These are phyloP conservation scores for Gossypium laxum DNA, from an alignment of 441 rosid species.

Conservation along the genomic window DNA sequence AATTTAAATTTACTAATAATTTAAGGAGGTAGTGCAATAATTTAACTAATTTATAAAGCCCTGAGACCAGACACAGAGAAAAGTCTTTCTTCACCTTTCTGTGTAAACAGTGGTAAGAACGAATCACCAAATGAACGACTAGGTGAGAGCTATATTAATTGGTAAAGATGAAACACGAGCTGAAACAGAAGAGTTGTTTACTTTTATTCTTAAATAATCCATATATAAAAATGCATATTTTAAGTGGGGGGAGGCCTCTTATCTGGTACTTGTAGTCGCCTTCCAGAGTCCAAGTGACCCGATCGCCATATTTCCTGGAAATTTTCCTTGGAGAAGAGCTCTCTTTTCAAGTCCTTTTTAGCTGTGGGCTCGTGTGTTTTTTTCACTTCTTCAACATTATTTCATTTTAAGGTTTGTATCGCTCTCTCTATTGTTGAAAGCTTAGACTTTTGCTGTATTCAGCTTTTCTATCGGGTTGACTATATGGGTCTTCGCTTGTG, in stretches of 20 bases:
- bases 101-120: too few relatives aligned
- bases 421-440: background rate
- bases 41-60: too few relatives aligned
- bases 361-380: background rate
- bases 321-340: background rate
- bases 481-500: constrained; percentile 9
- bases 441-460: background rate
- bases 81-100: too few relatives aligned
- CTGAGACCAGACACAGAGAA: too few relatives aligned
- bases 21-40: too few relatives aligned
- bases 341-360: background rate
- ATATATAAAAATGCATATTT: background rate
- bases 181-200: too few relatives aligned
- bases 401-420: constrained; percentile 10
- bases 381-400: constrained; percentile 1
- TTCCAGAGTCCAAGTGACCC: background rate
- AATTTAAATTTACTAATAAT: too few relatives aligned
- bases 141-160: too few relatives aligned
- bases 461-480: constrained; percentile 9
- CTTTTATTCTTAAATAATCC: too few relatives aligned
- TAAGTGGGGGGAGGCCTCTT: background rate
- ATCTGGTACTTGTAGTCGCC: constrained; percentile 7
- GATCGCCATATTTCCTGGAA: constrained; percentile 6
- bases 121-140: too few relatives aligned
- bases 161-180: too few relatives aligned